Evolutionary conservation across 768 basidiomycete species (phyloP).

Genomic region (Lentinula boryana): DNA sequence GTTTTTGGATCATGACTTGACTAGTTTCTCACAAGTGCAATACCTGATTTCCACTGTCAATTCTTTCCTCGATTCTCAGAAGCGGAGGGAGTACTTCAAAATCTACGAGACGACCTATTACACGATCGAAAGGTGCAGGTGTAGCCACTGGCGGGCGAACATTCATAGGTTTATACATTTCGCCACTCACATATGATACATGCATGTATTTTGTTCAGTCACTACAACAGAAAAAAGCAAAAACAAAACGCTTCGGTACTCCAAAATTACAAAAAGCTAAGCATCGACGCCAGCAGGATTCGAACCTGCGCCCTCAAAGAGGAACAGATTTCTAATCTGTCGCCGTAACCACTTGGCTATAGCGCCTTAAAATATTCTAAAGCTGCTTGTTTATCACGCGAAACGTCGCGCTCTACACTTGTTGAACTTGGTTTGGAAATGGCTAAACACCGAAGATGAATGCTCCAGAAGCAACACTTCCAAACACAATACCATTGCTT

Average conservation of each 20-base stretch:
- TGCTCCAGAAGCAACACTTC: conserved; percentile 33
- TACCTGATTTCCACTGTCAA: not conserved
- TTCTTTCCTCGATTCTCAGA: not conserved
- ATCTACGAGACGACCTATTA: not conserved
- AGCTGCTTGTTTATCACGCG: too few relatives aligned
- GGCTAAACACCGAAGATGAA: conserved; percentile 20
- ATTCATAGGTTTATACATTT: too few relatives aligned
- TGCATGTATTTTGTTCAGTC: too few relatives aligned
- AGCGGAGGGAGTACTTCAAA: not conserved
- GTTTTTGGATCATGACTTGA: not conserved
- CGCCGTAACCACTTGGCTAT: conserved; percentile 71
- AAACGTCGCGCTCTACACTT: too few relatives aligned
- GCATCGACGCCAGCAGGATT: conserved; percentile 12
- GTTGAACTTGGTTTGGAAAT: too few relatives aligned
- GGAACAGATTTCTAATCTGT: conserved; percentile 33
- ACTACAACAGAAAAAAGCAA: not conserved
- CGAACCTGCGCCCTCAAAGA: conserved; percentile 15
- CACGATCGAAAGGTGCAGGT: not conserved
- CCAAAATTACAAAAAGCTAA: too few relatives aligned
- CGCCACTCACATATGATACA: too few relatives aligned
- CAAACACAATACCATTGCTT: conserved; percentile 23
- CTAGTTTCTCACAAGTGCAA: not conserved
- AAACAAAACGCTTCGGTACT: not conserved
- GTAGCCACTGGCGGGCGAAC: too few relatives aligned
- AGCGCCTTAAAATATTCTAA: not conserved